A percentile compares a stretch with the other conserved stretches of the same genome.
These are phyloP conservation scores for Teunomyces pallodes DNA, from an alignment of 805 yeast species.

Conservation along the genomic window DNA sequence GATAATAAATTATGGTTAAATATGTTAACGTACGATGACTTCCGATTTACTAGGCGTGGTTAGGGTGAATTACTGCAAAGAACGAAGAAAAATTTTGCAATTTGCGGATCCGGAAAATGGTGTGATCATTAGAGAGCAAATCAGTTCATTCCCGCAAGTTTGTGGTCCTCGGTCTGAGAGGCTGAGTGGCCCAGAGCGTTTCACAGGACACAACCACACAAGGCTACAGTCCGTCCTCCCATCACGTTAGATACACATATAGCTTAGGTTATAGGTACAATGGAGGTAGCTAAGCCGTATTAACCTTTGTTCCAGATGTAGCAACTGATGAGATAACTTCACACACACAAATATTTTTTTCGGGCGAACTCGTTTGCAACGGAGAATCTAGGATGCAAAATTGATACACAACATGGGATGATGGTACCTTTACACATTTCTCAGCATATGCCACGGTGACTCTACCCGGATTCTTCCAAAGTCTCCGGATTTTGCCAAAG, in stretches of 20 bases:
- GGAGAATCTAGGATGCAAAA: background rate
- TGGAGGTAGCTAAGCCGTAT: background rate
- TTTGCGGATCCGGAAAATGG: constrained; percentile 3
- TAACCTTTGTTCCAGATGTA: no score
- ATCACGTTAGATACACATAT: no score
- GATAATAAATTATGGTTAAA: background rate
- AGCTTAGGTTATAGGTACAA: no score
- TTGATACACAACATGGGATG: background rate
- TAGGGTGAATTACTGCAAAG: constrained; percentile 2
- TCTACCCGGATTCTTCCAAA: background rate
- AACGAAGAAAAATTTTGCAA: constrained; percentile 2
- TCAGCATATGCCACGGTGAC: background rate
- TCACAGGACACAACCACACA: no score
- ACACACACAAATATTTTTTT: background rate
- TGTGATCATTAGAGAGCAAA: background rate
- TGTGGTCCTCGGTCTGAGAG: background rate
- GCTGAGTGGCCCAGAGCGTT: no score
- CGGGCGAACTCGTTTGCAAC: background rate
- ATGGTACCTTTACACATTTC: background rate
- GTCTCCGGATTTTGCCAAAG: background rate
- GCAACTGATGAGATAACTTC: no score
- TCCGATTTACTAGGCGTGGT: background rate
- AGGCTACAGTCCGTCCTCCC: no score
- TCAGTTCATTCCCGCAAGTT: background rate
- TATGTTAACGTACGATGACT: constrained; percentile 1